phyloP scores from a whole-genome alignment of 768 basidiomycete species.

The Dacryopinax spathularia region DNA sequence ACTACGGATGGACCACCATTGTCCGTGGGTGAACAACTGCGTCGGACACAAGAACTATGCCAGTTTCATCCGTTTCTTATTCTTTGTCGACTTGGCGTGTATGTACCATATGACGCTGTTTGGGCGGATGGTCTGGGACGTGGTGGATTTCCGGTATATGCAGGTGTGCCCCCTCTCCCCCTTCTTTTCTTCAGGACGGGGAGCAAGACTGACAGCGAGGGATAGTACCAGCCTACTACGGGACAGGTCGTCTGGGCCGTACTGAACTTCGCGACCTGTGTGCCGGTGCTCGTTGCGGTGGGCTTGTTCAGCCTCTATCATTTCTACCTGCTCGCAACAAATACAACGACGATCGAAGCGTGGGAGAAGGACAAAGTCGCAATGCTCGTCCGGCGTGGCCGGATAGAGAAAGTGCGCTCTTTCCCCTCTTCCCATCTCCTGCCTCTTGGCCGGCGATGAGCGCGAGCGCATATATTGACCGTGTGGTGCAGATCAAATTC shows the following conservation, averaged over 20 bases:
- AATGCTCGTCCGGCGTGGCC: conserved; percentile 67
- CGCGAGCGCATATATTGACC: too few relatives aligned
- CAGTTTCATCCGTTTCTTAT: conserved; percentile 65
- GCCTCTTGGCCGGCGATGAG: neutral
- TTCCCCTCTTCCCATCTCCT: conserved; percentile 5
- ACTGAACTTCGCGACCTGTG: conserved; percentile 69
- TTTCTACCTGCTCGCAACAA: conserved; percentile 56
- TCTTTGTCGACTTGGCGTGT: conserved; percentile 84
- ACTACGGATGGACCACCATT: conserved; percentile 56
- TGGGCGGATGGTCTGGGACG: conserved; percentile 42
- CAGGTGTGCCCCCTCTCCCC: neutral
- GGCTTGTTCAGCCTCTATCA: conserved; percentile 89
- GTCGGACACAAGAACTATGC: conserved; percentile 87
- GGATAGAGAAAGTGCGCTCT: conserved; percentile 53
- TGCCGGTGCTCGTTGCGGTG: conserved; percentile 75
- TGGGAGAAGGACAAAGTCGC: conserved; percentile 97
- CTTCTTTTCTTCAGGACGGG: neutral
- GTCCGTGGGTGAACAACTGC: conserved; percentile 89
- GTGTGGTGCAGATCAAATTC: conserved; percentile 67
- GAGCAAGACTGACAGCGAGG: neutral
- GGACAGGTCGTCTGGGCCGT: conserved; percentile 71
- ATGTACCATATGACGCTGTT: conserved; percentile 78
- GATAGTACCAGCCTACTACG: conserved; percentile 52
- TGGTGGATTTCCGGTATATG: conserved; percentile 21
- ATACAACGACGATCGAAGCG: conserved; percentile 90